phyloP scores from a whole-genome alignment of 164 flowering plant genomes.

The Cinnamomum micranthum region DNA sequence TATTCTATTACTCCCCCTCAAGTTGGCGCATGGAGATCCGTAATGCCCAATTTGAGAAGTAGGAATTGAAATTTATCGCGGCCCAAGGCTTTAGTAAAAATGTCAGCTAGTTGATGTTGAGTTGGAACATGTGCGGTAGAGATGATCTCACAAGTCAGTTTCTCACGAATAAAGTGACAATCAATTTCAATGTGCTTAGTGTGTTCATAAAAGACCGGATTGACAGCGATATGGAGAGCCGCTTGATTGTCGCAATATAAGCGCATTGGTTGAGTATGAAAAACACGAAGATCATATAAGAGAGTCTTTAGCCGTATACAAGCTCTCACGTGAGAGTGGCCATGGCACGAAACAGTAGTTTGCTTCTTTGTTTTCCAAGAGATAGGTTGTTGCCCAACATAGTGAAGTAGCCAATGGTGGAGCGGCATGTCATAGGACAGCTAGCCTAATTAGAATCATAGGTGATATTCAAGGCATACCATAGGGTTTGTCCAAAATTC shows the following conservation, averaged over 20 bases:
- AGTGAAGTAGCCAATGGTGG: background rate
- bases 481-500: no score
- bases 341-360: no score
- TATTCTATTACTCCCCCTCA: no score
- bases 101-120: background rate
- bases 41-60: no score
- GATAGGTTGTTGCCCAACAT: no score
- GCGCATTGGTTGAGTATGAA: background rate
- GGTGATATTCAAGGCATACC: no score
- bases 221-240: background rate
- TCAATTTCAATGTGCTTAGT: no score
- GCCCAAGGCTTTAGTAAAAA: background rate
- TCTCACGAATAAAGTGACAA: background rate
- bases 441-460: constrained; percentile 1
- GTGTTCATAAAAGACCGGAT: no score
- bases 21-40: no score
- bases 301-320: background rate
- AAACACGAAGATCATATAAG: background rate
- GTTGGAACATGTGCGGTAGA: background rate
- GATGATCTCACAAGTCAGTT: background rate
- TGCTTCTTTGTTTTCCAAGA: no score
- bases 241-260: background rate
- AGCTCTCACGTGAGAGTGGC: no score
- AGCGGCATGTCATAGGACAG: background rate
- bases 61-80: no score